Evolutionary conservation across 1,139 yeast genomes (phyloP).

Genomic region (Candida sp.): DNA sequence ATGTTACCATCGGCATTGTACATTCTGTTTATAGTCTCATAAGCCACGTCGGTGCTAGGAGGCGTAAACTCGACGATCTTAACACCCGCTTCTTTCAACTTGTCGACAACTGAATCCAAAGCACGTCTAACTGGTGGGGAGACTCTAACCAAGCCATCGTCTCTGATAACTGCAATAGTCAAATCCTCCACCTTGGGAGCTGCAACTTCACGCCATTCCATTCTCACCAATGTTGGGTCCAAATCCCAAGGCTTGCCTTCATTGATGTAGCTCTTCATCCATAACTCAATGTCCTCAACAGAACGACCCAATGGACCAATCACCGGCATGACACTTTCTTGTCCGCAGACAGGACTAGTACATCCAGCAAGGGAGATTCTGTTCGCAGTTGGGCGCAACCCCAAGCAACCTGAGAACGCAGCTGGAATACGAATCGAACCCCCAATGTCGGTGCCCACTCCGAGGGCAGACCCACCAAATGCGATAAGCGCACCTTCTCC

Average conservation of each 20-base stretch:
- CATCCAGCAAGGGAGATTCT: slow-evolving; percentile 48
- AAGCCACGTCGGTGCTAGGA: slow-evolving; percentile 51
- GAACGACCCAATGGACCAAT: slow-evolving; percentile 67
- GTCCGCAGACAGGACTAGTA: slow-evolving; percentile 60
- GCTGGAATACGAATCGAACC: slow-evolving; percentile 82
- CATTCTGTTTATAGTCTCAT: slow-evolving; percentile 53
- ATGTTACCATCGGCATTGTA: slow-evolving; percentile 66
- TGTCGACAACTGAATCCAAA: slow-evolving; percentile 27
- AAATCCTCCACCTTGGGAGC: slow-evolving; percentile 43
- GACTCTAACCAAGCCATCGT: slow-evolving; percentile 39
- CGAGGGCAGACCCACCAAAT: slow-evolving; percentile 67
- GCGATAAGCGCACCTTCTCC: slow-evolving; percentile 78
- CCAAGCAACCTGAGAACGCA: slow-evolving; percentile 69
- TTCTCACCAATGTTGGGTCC: slow-evolving; percentile 57
- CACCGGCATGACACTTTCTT: slow-evolving; percentile 62
- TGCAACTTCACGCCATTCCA: slow-evolving; percentile 66
- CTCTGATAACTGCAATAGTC: slow-evolving; percentile 44
- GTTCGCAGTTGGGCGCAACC: slow-evolving; percentile 71
- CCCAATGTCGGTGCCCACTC: slow-evolving; percentile 81
- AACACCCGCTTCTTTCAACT: slow-evolving; percentile 35
- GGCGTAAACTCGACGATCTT: slow-evolving; percentile 52
- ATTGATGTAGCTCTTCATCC: slow-evolving; percentile 60
- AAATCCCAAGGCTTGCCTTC: slow-evolving; percentile 72
- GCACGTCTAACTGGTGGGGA: slow-evolving; percentile 62
- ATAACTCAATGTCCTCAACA: slow-evolving; percentile 65